Evolutionary conservation across 148 eudicot species (phyloP).

Genomic region (Fagopyrum esculentum): DNA sequence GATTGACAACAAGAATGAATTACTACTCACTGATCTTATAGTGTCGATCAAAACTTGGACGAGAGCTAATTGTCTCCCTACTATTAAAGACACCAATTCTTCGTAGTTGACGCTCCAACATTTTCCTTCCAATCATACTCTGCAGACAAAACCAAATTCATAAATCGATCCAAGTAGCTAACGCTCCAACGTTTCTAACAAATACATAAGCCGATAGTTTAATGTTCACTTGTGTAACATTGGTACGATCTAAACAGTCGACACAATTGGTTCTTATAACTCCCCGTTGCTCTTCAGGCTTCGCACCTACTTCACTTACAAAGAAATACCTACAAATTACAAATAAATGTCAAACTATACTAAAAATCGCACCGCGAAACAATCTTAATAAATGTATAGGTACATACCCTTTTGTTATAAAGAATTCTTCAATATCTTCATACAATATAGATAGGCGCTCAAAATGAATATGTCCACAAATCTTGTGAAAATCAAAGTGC

Average conservation of each 20-base stretch:
- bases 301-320: slow-evolving; percentile 75
- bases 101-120: slow-evolving; percentile 82
- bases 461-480: slow-evolving; percentile 90
- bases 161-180: not conserved
- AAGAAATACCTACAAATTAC: slow-evolving; percentile 54
- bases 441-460: slow-evolving; percentile 80
- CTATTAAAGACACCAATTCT: slow-evolving; percentile 73
- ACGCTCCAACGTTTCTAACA: not conserved
- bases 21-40: slow-evolving; percentile 68
- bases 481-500: slow-evolving; percentile 91
- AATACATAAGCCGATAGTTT: not conserved
- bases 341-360: not conserved
- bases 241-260: slow-evolving; percentile 97
- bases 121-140: slow-evolving; percentile 97
- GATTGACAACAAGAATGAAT: not conserved
- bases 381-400: not conserved
- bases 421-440: slow-evolving; percentile 77
- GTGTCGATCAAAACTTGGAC: slow-evolving; percentile 74
- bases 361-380: not conserved
- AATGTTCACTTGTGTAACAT: slow-evolving; percentile 80
- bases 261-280: slow-evolving; percentile 89
- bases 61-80: slow-evolving; percentile 67
- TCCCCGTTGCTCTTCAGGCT: slow-evolving; percentile 74
- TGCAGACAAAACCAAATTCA: slow-evolving; percentile 20
- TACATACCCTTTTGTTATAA: slow-evolving; percentile 67